Evolutionary conservation across 495 filamentous ascomycete genomes (phyloP).

Genomic region (Penicillium mononematosum): DNA sequence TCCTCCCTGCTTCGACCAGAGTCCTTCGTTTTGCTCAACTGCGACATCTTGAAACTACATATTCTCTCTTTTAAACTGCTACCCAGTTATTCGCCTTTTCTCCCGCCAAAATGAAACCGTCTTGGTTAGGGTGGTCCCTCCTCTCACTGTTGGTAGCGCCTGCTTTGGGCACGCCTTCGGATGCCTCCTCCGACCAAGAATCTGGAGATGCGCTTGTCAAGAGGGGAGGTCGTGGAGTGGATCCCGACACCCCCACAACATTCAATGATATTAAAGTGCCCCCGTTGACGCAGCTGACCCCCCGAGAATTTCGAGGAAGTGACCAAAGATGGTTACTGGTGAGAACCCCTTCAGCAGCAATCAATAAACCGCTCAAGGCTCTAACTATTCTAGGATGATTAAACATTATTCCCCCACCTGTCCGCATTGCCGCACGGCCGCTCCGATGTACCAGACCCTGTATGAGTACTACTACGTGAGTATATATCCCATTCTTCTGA

Average conservation of each 20-base stretch:
- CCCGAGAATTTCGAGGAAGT: slow-evolving; percentile 55
- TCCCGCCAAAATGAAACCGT: slow-evolving; percentile 39
- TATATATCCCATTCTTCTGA: background rate
- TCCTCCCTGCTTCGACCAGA: slow-evolving; percentile 21
- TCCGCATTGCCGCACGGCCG: slow-evolving; percentile 74
- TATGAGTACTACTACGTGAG: slow-evolving; percentile 89
- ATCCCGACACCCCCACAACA: slow-evolving; percentile 46
- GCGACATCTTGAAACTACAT: slow-evolving; percentile 15
- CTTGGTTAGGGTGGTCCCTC: slow-evolving; percentile 43
- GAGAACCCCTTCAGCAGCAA: slow-evolving; percentile 9
- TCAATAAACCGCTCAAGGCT: background rate
- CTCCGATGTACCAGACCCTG: slow-evolving; percentile 85
- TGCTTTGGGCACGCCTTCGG: slow-evolving; percentile 35
- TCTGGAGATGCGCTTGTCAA: slow-evolving; percentile 25
- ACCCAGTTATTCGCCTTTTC: slow-evolving; percentile 18
- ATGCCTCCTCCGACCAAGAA: slow-evolving; percentile 24
- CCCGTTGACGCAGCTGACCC: slow-evolving; percentile 61
- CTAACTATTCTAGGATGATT: slow-evolving; percentile 57
- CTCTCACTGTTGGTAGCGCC: slow-evolving; percentile 43
- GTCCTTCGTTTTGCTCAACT: slow-evolving; percentile 24
- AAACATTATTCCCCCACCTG: slow-evolving; percentile 79
- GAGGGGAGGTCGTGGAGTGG: slow-evolving; percentile 23
- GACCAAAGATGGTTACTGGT: slow-evolving; percentile 66
- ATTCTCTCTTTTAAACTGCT: slow-evolving; percentile 18
- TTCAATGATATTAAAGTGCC: slow-evolving; percentile 85